Base-by-base conservation (phyloP, 2,329 filamentous ascomycete species). In the Akanthomyces muscarius region DNA sequence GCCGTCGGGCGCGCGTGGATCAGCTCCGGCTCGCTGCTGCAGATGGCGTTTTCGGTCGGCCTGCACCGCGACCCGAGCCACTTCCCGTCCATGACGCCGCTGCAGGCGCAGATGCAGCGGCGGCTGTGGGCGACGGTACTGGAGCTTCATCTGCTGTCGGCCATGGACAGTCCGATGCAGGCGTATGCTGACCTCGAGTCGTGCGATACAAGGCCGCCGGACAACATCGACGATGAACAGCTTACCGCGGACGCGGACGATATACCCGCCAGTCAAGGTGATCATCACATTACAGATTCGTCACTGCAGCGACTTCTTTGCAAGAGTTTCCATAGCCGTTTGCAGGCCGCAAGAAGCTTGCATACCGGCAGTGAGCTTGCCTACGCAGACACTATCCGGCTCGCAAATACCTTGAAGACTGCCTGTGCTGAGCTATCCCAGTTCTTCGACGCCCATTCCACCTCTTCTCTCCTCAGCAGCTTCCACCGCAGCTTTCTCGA, bases 61-160 rank as follows among this genome's bases (percentile, higher is more conserved):
- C 36, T 63, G 36, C 61, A 63, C 25, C 52, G 61, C 45, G 61
- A 63, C 44, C 61, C 61, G 36, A 25, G 42, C 18, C 52, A 58
- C 4, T 63, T 63, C 8, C 28, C 54, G 18, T 10, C 30, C 23
- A 16, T 58, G 30, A 10, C 47, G 33, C 45, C 53, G 5, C 28
- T 18, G n/a, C 53, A 63, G 14, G 54, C 36, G 2, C 52, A 57
- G 33, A 11, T 52, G 45, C 61, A 55, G 36, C 61, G 61, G 5
- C 52, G 47, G 8, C 54, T 63, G 5, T 63, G 61, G 61, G 52
- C 61, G 38, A 57, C 61, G 14, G 53, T 63, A 11, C 23, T 25
- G 33, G 61, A 63, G 53, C 47, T 63, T 1, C 23, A n/a, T 25
- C 53, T 58, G 5, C 8, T 57, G 6, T 48, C 53, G 2, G 45